Conservation (phyloP, 805 yeast genomes). For the Monosporozyma siamensis region DNA sequence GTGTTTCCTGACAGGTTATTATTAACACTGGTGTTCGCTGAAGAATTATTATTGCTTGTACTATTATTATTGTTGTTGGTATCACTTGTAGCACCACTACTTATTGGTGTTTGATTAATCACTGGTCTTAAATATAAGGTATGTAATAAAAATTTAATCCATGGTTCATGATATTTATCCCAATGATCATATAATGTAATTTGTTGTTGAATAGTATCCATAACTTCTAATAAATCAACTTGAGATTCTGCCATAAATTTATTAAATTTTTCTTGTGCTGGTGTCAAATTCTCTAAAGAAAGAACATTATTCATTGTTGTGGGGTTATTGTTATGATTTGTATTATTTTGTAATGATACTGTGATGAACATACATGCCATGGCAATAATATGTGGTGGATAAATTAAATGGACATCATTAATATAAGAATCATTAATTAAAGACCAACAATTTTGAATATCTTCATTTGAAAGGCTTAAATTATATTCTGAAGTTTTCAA, state of each 20-base stretch:
- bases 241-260: conserved; percentile 64
- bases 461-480: conserved; percentile 43
- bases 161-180: conserved; percentile 72
- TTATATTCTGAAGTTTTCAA: conserved; percentile 29
- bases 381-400: conserved; percentile 87
- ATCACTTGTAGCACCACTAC: not conserved
- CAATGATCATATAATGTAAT: conserved; percentile 74
- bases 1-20: no score
- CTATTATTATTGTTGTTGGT: not conserved
- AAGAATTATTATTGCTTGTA: not conserved
- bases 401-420: conserved; percentile 73
- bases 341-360: conserved; percentile 29
- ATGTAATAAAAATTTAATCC: conserved; percentile 35
- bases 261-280: conserved; percentile 17
- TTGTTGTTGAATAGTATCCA: conserved; percentile 78
- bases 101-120: not conserved
- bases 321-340: not conserved
- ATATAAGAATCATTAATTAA: conserved; percentile 81
- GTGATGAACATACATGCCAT: conserved; percentile 74
- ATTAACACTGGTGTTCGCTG: not conserved
- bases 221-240: conserved; percentile 65
- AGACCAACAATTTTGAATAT: conserved; percentile 82
- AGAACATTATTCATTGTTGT: not conserved
- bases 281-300: conserved; percentile 8
- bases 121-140: conserved; percentile 22